Evolutionary conservation across 805 yeast genomes (phyloP), one percentile per base, ranked within the genome.

Genomic region (Candida vartiovaarae): DNA sequence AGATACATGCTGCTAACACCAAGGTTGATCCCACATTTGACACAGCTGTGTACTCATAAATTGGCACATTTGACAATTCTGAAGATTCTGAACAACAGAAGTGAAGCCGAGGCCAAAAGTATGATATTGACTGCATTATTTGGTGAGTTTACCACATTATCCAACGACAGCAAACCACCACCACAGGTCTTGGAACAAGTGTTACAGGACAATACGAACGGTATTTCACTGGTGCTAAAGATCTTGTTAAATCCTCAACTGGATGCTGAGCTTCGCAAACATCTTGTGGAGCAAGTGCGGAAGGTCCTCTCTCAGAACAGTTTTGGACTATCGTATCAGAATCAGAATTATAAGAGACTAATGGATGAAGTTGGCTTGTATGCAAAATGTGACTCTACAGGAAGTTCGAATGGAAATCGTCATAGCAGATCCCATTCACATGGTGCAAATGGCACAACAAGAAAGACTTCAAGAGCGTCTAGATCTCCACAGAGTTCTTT

Each of bases 331-430:
- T 68, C 33, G 11, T 20, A 32, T 68, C 20, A 15, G 20, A 15
- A 65, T 41, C 95, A 85, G 59, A 85, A 84, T 32, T 86, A 87
- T 63, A 85, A 86, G 58, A 79, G 95, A 51, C 69, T 93, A 45
- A 76, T 90, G 74, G 98, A 91, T 53, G 98, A 91, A 62, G 91
- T 89, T 49, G 97, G 97, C 3, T 67, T 90, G 41, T 35, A 48
- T 24, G 45, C 38, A 32, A 50, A 57, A 48, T 24, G 45, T 36
- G 31, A 50, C 56, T 8, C 28, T 32, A n/a, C 7, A 32, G 20
- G 20, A 30, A n/a, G 32, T 25, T 36, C 39, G 8, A 36, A 24
- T n/a, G 32, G 25, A 4, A 20, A 40, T 24, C 54, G 59, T 24
- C 60, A 51, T 36, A 43, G 37, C 10, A 56, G 62, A 54, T 41